Conservation (phyloP, 75 land plant species). For the Ceratopteris richardii region DNA sequence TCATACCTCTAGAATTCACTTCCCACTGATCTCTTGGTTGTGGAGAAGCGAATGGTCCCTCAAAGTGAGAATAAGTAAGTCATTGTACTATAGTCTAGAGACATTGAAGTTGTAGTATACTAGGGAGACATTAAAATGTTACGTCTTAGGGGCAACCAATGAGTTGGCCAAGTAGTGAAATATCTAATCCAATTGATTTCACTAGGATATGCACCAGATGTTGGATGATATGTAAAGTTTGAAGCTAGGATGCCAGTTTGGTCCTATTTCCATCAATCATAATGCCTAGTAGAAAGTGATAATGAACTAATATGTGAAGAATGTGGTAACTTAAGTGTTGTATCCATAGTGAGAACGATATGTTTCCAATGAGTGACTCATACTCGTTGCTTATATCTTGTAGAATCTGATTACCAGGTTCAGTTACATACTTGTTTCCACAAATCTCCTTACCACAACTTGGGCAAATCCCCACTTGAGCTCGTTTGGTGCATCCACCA, state of each 20-base stretch:
- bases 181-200: conserved; percentile 9
- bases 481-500: conserved; percentile 16
- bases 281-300: conserved; percentile 8
- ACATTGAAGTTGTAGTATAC: too few species aligned
- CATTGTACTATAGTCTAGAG: too few species aligned
- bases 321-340: conserved; percentile 9
- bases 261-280: not conserved
- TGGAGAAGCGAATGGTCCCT: not conserved
- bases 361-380: conserved; percentile 7
- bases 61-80: not conserved
- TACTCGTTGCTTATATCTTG: not conserved
- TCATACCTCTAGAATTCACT: too few species aligned
- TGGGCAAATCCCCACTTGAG: conserved; percentile 8
- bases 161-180: conserved; percentile 10
- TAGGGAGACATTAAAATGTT: conserved; percentile 11
- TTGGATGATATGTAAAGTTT: not conserved
- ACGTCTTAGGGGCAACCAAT: conserved; percentile 13
- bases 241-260: not conserved
- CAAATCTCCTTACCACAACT: conserved; percentile 9
- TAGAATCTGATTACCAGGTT: conserved; percentile 3
- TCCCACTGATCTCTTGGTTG: conserved; percentile 13
- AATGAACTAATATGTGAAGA: conserved; percentile 16
- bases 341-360: conserved; percentile 1
- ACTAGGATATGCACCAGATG: not conserved
- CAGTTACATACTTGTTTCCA: conserved; percentile 1